Conservation (phyloP, 1,139 yeast genomes). For the Yamadazyma blattariae region DNA sequence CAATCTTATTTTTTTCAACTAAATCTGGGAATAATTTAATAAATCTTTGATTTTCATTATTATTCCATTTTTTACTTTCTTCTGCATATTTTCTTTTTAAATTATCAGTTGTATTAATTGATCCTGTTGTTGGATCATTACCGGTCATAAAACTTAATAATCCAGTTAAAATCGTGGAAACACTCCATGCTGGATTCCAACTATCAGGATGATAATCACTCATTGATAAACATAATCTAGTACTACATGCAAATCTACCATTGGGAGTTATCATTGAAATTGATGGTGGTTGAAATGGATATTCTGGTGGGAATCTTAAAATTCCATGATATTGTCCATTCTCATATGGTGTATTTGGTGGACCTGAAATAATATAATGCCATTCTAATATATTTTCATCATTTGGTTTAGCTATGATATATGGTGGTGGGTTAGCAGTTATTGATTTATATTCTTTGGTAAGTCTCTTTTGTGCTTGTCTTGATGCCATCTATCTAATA, state of each 20-base stretch:
- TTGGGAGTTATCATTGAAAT: slow-evolving; percentile 88
- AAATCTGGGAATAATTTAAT: slow-evolving; percentile 66
- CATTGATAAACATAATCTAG: slow-evolving; percentile 81
- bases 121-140: slow-evolving; percentile 41
- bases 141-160: slow-evolving; percentile 83
- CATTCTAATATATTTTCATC: slow-evolving; percentile 74
- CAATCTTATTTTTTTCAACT: slow-evolving; percentile 43
- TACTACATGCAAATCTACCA: slow-evolving; percentile 75
- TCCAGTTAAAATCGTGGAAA: slow-evolving; percentile 80
- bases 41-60: slow-evolving; percentile 53
- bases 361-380: slow-evolving; percentile 83
- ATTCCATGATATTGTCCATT: slow-evolving; percentile 91
- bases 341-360: slow-evolving; percentile 81
- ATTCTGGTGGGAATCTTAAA: slow-evolving; percentile 79
- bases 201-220: slow-evolving; percentile 91
- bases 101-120: slow-evolving; percentile 33
- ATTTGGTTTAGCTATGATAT: slow-evolving; percentile 73
- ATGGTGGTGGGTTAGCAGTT: slow-evolving; percentile 77
- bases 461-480: slow-evolving; percentile 44
- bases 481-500: slow-evolving; percentile 10
- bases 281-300: slow-evolving; percentile 91
- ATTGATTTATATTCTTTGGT: slow-evolving; percentile 79
- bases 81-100: slow-evolving; percentile 38
- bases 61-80: slow-evolving; percentile 68
- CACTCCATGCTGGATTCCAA: slow-evolving; percentile 97